A percentile compares a stretch with the other conserved stretches of the same genome.
Conservation (phyloP, 305 asterid species). For the Solanum hybrid region DNA sequence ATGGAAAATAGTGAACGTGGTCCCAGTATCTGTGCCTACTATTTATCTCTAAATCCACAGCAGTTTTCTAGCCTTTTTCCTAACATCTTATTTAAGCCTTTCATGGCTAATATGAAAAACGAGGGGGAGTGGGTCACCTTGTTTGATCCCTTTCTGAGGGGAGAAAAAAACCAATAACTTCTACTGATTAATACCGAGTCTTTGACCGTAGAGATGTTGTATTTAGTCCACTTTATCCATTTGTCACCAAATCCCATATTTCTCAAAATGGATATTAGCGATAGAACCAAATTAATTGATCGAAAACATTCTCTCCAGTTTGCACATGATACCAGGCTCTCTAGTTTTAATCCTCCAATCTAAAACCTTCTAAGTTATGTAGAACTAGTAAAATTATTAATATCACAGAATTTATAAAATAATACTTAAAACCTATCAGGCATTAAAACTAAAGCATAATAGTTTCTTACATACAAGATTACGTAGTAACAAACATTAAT, state of each 20-base stretch:
- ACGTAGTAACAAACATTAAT: no score
- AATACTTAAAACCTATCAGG: no score
- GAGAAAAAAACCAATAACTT: not conserved
- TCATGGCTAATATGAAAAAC: not conserved
- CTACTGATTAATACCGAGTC: not conserved
- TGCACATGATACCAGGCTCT: not conserved
- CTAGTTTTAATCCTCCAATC: not conserved
- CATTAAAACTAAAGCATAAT: no score
- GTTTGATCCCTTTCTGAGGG: not conserved
- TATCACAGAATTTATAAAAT: no score
- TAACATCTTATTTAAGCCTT: not conserved
- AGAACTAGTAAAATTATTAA: no score
- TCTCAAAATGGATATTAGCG: not conserved
- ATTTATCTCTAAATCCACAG: not conserved
- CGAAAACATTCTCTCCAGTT: not conserved
- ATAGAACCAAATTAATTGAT: not conserved
- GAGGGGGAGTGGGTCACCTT: not conserved
- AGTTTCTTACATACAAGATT: no score
- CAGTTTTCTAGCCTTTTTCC: not conserved
- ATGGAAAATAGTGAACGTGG: not conserved
- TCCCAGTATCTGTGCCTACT: not conserved
- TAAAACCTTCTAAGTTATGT: not conserved
- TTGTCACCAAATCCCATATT: not conserved
- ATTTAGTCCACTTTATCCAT: not conserved
- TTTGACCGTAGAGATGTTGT: not conserved